Conservation (phyloP, 2,329 filamentous ascomycete species). For the Clonostachys chloroleuca region DNA sequence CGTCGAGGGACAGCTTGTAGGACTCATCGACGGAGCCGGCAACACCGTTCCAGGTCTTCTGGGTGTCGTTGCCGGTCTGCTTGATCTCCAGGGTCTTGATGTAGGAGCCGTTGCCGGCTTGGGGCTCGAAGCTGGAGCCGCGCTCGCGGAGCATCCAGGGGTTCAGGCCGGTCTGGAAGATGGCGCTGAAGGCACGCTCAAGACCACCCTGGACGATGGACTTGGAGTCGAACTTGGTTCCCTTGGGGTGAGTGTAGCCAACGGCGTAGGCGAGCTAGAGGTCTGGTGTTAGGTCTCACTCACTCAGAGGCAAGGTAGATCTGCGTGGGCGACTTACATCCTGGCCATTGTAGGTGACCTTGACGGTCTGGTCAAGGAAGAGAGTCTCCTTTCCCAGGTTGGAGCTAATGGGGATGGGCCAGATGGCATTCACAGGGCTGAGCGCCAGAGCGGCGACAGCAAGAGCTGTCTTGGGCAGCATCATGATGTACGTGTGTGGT, state of each 20-base stretch:
- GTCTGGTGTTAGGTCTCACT: slow-evolving; percentile 6
- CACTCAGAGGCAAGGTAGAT: slow-evolving; percentile 5
- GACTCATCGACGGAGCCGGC: slow-evolving; percentile 69
- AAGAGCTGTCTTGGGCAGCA: slow-evolving; percentile 24
- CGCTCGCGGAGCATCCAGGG: slow-evolving; percentile 75
- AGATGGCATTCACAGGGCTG: slow-evolving; percentile 44
- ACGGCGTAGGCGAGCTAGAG: slow-evolving; percentile 43
- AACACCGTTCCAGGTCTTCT: slow-evolving; percentile 53
- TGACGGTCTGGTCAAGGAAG: slow-evolving; percentile 46
- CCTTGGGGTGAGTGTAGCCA: slow-evolving; percentile 32
- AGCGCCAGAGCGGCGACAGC: slow-evolving; percentile 32
- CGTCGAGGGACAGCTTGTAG: slow-evolving; percentile 59
- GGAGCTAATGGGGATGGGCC: slow-evolving; percentile 49
- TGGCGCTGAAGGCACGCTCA: slow-evolving; percentile 54
- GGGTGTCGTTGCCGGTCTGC: slow-evolving; percentile 50
- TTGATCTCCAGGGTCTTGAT: slow-evolving; percentile 59
- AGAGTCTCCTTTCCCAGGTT: slow-evolving; percentile 47
- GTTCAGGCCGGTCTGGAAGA: slow-evolving; percentile 66
- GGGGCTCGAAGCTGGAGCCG: slow-evolving; percentile 61
- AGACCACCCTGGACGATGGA: slow-evolving; percentile 52
- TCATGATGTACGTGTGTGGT: slow-evolving; percentile 2
- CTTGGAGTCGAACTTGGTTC: slow-evolving; percentile 37
- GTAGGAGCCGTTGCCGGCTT: slow-evolving; percentile 17
- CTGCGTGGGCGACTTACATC: slow-evolving; percentile 39
- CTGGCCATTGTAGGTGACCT: slow-evolving; percentile 55